Evolutionary conservation across 352 stramenopile species (phyloP), one percentile per base, ranked within the genome.

Genomic region (Phytophthora sojae): DNA sequence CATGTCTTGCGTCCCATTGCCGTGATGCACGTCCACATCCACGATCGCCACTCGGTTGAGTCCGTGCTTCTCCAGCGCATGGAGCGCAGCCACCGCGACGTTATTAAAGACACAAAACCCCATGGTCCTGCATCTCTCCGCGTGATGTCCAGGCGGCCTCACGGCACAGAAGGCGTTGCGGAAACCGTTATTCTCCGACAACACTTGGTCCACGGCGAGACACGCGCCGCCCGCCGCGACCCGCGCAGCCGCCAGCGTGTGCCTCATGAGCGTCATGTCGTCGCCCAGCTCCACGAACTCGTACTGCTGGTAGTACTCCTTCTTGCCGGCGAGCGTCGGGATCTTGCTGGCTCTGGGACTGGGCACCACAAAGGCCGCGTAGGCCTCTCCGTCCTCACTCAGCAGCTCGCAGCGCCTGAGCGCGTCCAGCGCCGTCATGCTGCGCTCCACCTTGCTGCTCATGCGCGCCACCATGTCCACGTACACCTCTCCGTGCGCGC

Each of bases 101-200:
- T 98, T 99, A 64, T 99, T 99, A 65, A 99, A 98, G 37, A 99
- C 90, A 68, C 97, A 99, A 73, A 99, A 99, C 23, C 95, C 79
- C 80, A 90, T 89, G 0, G 81, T 73, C 5, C 71, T 63, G 45
- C 77, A 69, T 9, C 77, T 71, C 39, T 87, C 79, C 1, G 85
- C 82, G 47, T 92, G 85, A 52, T 92, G 82, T 9, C 86, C 86
- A 0, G 86, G 86, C 2, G 86, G 86, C 12, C 86, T 76, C 19
- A 91, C 94, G 6, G 95, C 83, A 56, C 92, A 97, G 73, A 99
- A 98, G 1, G 91, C 94, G 68, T 97, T 97, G 26, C 65, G 26
- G 35, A 54, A 21, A 0, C 45, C 19, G n/a, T 53, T 29, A 3
- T 63, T 69, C 7, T 56, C 19, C 2, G 42, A 55, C 17, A 69